A percentile compares a stretch with the other conserved stretches of the same genome.
Evolutionary conservation across 176 grass and related monocot genomes (phyloP).

Genomic region (Cymbopogon citratus): DNA sequence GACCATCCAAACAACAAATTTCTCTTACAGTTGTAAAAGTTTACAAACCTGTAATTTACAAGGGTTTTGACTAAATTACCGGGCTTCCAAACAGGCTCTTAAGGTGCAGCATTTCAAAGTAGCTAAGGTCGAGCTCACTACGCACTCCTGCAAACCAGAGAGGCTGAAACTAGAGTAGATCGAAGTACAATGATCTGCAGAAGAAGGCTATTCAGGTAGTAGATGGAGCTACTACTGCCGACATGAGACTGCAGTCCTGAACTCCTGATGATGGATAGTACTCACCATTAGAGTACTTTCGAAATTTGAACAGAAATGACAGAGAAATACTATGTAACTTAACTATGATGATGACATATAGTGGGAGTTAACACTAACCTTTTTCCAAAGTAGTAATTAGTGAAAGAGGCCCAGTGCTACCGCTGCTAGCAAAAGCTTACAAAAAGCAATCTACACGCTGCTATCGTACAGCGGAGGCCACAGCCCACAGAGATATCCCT

Average conservation of each 20-base stretch:
- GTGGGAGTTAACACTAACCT: not conserved
- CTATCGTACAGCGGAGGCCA: not conserved
- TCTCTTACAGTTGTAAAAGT: too few relatives aligned
- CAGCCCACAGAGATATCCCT: conserved; percentile 22
- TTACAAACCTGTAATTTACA: too few relatives aligned
- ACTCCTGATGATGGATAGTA: too few relatives aligned
- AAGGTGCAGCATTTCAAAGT: not conserved
- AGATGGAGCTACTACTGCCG: not conserved
- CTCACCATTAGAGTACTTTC: not conserved
- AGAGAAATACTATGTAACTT: not conserved
- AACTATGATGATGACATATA: not conserved
- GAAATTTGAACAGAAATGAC: not conserved
- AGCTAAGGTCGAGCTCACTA: not conserved
- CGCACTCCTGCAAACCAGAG: not conserved
- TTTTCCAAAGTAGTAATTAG: conserved; percentile 36
- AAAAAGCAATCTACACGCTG: not conserved
- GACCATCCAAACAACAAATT: too few relatives aligned
- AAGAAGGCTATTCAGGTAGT: not conserved
- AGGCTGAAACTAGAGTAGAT: not conserved
- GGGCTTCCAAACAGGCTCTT: too few relatives aligned
- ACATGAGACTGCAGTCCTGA: not conserved
- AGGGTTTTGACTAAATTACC: too few relatives aligned
- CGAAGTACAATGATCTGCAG: not conserved
- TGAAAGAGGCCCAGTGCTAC: not conserved
- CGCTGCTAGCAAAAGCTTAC: conserved; percentile 14